These are phyloP conservation scores for Neocatenulostroma microsporum DNA, from an alignment of 2,329 filamentous ascomycete genomes.

Conservation along the genomic window DNA sequence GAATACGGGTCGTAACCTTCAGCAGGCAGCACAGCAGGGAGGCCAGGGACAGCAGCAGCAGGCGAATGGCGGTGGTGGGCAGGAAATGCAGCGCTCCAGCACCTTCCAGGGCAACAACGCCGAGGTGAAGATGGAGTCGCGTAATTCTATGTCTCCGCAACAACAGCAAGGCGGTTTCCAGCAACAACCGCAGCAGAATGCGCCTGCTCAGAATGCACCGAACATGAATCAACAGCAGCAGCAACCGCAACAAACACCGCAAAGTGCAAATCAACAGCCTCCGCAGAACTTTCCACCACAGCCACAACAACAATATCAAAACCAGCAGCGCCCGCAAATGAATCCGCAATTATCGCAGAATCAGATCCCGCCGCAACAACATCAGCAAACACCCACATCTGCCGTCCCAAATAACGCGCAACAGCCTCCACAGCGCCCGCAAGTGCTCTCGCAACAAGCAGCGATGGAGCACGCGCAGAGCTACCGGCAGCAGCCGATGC, in stretches of 20 bases:
- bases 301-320: conserved; percentile 21
- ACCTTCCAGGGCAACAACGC: conserved; percentile 7
- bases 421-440: conserved; percentile 21
- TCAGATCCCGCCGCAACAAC: conserved; percentile 16
- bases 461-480: conserved; percentile 37
- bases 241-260: conserved; percentile 21
- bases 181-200: too few species aligned
- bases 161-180: conserved; percentile 8
- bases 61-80: conserved; percentile 3
- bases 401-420: conserved; percentile 22
- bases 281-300: too few species aligned
- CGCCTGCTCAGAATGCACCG: too few species aligned
- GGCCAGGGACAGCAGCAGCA: too few species aligned
- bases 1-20: too few species aligned
- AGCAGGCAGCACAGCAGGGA: too few species aligned
- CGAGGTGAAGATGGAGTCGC: conserved; percentile 12
- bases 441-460: conserved; percentile 36
- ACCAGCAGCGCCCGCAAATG: conserved; percentile 16
- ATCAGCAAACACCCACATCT: too few species aligned
- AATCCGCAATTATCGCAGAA: conserved; percentile 17
- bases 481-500: conserved; percentile 19
- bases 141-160: conserved; percentile 7
- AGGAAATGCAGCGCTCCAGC: conserved; percentile 10
- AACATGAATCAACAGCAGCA: conserved; percentile 17
- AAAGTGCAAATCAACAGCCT: too few species aligned